phyloP scores from a whole-genome alignment of 805 yeast genomes.

The Tetrapisispora fleetii region DNA sequence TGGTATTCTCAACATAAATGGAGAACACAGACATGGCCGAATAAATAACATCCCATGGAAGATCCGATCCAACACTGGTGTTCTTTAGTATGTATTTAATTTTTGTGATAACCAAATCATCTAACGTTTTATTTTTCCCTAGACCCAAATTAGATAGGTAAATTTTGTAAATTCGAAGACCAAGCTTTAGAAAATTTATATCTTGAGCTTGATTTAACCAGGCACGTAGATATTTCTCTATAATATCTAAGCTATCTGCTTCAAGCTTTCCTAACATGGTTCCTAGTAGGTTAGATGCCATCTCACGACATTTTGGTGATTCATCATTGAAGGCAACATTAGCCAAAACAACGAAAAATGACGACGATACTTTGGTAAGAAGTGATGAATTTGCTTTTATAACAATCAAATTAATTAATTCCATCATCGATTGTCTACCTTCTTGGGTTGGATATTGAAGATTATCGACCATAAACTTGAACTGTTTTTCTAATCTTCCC shows the following conservation, averaged over 20 bases:
- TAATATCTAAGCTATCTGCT: constrained; percentile 22
- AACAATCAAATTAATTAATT: constrained; percentile 62
- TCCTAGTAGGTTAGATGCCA: constrained; percentile 56
- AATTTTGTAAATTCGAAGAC: constrained; percentile 62
- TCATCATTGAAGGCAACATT: constrained; percentile 72
- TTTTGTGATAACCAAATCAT: constrained; percentile 32
- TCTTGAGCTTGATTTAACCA: constrained; percentile 58
- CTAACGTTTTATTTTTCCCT: constrained; percentile 32
- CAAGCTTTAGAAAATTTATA: constrained; percentile 52
- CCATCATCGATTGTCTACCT: constrained; percentile 89
- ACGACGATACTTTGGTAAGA: constrained; percentile 50
- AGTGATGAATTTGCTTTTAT: constrained; percentile 53
- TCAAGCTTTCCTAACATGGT: constrained; percentile 45
- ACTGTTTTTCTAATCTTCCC: constrained; percentile 72
- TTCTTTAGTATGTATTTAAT: constrained; percentile 29
- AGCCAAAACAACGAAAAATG: constrained; percentile 77
- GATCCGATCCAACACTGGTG: constrained; percentile 34
- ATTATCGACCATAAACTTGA: constrained; percentile 70
- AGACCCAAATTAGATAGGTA: constrained; percentile 41
- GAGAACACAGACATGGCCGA: constrained; percentile 47
- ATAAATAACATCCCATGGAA: constrained; percentile 74
- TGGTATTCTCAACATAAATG: constrained; percentile 32
- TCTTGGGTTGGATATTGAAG: constrained; percentile 73
- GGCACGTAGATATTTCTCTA: constrained; percentile 34
- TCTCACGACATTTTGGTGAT: constrained; percentile 68